Evolutionary conservation across 176 grass and related monocot genomes (phyloP).

Genomic region (Oryza coarctata): DNA sequence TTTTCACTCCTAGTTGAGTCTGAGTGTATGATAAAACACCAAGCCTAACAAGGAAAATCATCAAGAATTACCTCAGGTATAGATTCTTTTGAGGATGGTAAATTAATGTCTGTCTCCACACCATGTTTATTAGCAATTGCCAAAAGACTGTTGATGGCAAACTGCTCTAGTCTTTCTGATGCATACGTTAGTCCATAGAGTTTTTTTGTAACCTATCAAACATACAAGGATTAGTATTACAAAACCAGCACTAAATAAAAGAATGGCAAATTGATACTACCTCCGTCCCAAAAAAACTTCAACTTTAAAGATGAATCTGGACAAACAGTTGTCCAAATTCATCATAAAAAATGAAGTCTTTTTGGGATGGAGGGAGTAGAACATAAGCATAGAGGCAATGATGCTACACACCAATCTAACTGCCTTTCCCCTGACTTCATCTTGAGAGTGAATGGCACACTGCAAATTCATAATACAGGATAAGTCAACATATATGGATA

Average conservation of each 20-base stretch:
- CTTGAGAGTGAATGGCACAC: conserved; percentile 93
- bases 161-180: conserved; percentile 75
- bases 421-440: conserved; percentile 87
- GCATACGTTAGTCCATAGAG: conserved; percentile 73
- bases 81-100: conserved; percentile 40
- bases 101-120: conserved; percentile 42
- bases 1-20: conserved; percentile 15
- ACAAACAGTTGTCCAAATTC: too few relatives aligned
- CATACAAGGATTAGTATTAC: conserved; percentile 22
- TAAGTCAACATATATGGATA: not conserved
- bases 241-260: conserved; percentile 10
- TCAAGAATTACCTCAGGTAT: conserved; percentile 50
- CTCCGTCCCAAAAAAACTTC: too few relatives aligned
- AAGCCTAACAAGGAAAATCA: conserved; percentile 17
- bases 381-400: conserved; percentile 14
- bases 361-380: too few relatives aligned
- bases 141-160: conserved; percentile 67
- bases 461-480: conserved; percentile 45
- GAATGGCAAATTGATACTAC: conserved; percentile 7
- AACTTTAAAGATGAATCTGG: too few relatives aligned
- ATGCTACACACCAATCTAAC: conserved; percentile 74
- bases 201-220: conserved; percentile 78
- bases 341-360: too few relatives aligned
- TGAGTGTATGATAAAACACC: not conserved
- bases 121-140: conserved; percentile 57